phyloP scores from a whole-genome alignment of 2,329 filamentous ascomycete genomes.

The Hyphodiscus sp. region DNA sequence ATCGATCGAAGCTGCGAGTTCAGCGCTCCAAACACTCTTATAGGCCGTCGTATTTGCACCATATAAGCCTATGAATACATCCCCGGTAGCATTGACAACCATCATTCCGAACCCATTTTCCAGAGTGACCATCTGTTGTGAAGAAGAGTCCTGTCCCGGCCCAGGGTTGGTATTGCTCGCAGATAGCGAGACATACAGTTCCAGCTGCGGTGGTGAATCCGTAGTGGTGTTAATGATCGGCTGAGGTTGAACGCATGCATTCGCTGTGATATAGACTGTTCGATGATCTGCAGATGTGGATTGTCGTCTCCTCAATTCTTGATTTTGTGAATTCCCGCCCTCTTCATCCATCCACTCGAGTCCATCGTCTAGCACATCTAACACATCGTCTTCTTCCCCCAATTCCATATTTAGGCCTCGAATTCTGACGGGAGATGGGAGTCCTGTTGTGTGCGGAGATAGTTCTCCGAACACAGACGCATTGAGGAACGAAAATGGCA shows the following conservation, averaged over 20 bases:
- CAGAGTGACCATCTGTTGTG: slow-evolving; percentile 18
- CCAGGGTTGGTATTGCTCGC: slow-evolving; percentile 59
- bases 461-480: slow-evolving; percentile 43
- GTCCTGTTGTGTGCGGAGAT: slow-evolving; percentile 29
- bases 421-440: slow-evolving; percentile 29
- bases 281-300: slow-evolving; percentile 11
- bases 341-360: slow-evolving; percentile 5
- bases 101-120: slow-evolving; percentile 38
- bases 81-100: slow-evolving; percentile 52
- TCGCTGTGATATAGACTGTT: slow-evolving; percentile 71
- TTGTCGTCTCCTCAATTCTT: slow-evolving; percentile 15
- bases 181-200: slow-evolving; percentile 68
- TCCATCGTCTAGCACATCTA: slow-evolving; percentile 12
- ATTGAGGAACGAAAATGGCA: slow-evolving; percentile 58
- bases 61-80: slow-evolving; percentile 70
- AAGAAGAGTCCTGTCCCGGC: slow-evolving; percentile 34
- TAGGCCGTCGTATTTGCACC: slow-evolving; percentile 55
- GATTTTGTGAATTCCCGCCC: background rate
- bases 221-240: slow-evolving; percentile 16
- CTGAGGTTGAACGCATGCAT: slow-evolving; percentile 72
- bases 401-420: slow-evolving; percentile 10
- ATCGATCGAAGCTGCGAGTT: slow-evolving; percentile 78
- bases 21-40: slow-evolving; percentile 66
- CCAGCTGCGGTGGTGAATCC: slow-evolving; percentile 62
- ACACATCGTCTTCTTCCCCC: slow-evolving; percentile 8